Conservation (phyloP, 1,284 basidiomycete species). For the Puccinia polysora region DNA sequence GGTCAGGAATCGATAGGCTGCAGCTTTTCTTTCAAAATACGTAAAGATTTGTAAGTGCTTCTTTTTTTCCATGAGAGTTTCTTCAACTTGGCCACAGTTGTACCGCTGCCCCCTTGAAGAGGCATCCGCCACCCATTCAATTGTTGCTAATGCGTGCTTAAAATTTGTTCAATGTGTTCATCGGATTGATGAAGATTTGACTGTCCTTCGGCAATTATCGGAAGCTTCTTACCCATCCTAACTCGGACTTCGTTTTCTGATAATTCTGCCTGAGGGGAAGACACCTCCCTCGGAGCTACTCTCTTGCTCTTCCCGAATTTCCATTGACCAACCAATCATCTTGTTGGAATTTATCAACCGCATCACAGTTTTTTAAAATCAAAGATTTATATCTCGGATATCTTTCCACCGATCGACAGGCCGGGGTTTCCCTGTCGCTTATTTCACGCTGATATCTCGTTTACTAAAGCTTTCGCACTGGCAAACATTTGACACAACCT, state of each 20-base stretch:
- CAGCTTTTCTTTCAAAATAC: conserved; percentile 87
- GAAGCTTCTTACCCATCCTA: conserved; percentile 47
- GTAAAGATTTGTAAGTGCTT: conserved; percentile 74
- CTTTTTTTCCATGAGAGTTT: background rate
- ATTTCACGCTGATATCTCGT: too few relatives aligned
- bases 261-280: conserved; percentile 3
- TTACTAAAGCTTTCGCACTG: too few relatives aligned
- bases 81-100: background rate
- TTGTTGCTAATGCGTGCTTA: background rate
- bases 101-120: background rate
- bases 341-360: too few relatives aligned
- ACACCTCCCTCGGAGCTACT: too few relatives aligned
- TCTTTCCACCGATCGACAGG: too few relatives aligned
- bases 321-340: too few relatives aligned
- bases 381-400: too few relatives aligned
- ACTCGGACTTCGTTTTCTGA: conserved; percentile 20
- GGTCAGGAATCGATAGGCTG: conserved; percentile 71
- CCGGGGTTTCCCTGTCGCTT: too few relatives aligned
- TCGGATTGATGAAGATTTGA: conserved; percentile 16
- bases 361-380: too few relatives aligned
- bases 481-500: too few relatives aligned
- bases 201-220: conserved; percentile 48
- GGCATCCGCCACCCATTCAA: too few relatives aligned
- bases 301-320: too few relatives aligned
- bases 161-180: background rate